Base-by-base conservation (phyloP, 495 filamentous ascomycete species). In the Talaromyces borbonicus region DNA sequence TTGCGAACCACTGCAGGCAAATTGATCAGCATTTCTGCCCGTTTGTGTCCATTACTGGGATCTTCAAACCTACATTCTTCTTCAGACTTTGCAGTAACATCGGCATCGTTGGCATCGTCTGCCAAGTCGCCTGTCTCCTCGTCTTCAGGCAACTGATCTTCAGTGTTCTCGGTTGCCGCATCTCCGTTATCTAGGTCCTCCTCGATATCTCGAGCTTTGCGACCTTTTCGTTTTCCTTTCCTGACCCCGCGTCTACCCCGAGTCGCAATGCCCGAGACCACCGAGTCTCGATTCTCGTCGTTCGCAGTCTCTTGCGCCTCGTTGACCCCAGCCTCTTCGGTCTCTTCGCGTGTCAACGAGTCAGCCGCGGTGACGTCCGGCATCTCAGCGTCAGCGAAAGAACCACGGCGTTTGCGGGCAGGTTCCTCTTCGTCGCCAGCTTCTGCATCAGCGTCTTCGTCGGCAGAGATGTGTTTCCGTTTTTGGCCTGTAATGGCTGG, bases 21-120 rank as follows among this genome's bases (percentile, higher is more conserved):
- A 14, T 4, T 25, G 26, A 14, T 48, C 40, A 14, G 20, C 29
- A 36, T 44, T 46, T 26, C 43, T n/a, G n/a, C n/a, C n/a, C n/a
- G n/a, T n/a, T n/a, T n/a, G n/a, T n/a, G n/a, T 24, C 24, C 8
- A 29, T 15, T 40, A 47, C 43, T 20, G 12, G 18, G 31, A n/a
- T 15, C 16, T 41, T 36, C 20, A 22, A 46, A 67, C 83, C 63
- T 75, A 90, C 85, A 67, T 63, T 88, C 85, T 81, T 94, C 87
- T 55, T 71, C 69, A 1, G 52, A 42, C 48, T 61, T 64, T 8
- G 68, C 60, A 23, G 61, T 49, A 7, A 58, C 58, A 32, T 70
- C 67, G 22, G 61, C 57, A 41, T 70, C 67, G 43, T 67, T 61
- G 16, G 46, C 59, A 31, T 68, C 65, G 24, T 72, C 68, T 18